A percentile compares a stretch with the other conserved stretches of the same genome.
Conservation (phyloP, 176 grass and related monocot species). For the Miscanthus lutarioriparius region DNA sequence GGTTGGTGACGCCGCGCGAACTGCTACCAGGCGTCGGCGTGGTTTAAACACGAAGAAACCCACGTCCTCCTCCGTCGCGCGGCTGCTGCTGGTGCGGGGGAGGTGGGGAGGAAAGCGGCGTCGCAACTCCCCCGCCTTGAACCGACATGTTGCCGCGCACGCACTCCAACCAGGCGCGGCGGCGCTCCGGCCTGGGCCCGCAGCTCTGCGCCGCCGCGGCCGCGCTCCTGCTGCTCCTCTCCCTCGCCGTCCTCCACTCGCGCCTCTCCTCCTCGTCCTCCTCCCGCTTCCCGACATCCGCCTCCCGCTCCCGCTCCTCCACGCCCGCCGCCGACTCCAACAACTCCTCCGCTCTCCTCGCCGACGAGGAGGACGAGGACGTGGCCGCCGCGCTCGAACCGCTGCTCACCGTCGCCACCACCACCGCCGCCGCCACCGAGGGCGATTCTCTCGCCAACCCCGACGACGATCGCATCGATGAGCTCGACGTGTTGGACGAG, state of each 20-base stretch:
- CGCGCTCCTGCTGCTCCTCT: constrained; percentile 79
- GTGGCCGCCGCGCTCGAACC: constrained; percentile 34
- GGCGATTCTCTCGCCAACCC: constrained; percentile 15
- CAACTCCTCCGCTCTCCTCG: constrained; percentile 33
- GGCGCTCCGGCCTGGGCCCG: constrained; percentile 62
- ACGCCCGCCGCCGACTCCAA: constrained; percentile 21
- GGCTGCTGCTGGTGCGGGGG: constrained; percentile 23
- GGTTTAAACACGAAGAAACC: constrained; percentile 38
- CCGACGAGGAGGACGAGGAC: constrained; percentile 41
- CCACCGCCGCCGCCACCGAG: constrained; percentile 9
- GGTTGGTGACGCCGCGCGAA: constrained; percentile 38
- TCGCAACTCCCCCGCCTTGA: constrained; percentile 18
- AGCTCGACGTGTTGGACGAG: constrained; percentile 83
- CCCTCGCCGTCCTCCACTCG: constrained; percentile 81
- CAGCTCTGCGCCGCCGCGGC: constrained; percentile 68
- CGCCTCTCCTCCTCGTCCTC: constrained; percentile 57
- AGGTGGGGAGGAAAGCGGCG: constrained; percentile 20
- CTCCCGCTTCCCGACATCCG: constrained; percentile 22
- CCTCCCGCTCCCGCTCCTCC: constrained; percentile 30
- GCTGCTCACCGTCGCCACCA: constrained; percentile 32
- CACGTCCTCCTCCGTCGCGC: constrained; percentile 7
- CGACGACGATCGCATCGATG: constrained; percentile 79
- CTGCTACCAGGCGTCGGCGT: constrained; percentile 28
- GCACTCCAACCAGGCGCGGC: constrained; percentile 63
- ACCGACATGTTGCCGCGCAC: constrained; percentile 59